Evolutionary conservation across 352 stramenopile genomes (phyloP).

Genomic region (Globisporangium irregulare): DNA sequence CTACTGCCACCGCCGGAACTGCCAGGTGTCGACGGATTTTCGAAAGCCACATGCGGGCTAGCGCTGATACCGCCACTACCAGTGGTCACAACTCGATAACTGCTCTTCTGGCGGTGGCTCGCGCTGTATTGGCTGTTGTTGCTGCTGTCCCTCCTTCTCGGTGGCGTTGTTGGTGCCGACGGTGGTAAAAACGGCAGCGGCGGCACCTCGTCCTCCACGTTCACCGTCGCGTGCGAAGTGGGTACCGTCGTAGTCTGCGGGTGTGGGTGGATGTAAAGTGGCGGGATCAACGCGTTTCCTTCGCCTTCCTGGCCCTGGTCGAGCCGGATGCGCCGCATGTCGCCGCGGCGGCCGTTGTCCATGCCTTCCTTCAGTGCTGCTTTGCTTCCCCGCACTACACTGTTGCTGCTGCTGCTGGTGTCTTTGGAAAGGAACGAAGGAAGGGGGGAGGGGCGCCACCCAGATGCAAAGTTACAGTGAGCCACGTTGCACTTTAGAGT

Average conservation of each 20-base stretch:
- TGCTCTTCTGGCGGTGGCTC: conserved; percentile 6
- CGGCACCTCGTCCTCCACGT: not conserved
- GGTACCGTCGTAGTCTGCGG: not conserved
- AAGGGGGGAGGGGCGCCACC: conserved; percentile 4
- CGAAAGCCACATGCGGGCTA: conserved; percentile 3
- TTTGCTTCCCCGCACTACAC: not conserved
- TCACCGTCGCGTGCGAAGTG: not conserved
- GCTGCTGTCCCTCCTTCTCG: conserved; percentile 5
- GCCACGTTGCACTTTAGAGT: not conserved
- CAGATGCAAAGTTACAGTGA: not conserved
- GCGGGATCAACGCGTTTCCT: conserved; percentile 5
- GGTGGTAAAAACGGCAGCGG: conserved; percentile 7
- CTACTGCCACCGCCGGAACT: not conserved
- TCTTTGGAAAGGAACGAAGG: conserved; percentile 8
- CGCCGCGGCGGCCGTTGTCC: conserved; percentile 1
- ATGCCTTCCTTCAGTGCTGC: conserved; percentile 11
- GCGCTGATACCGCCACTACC: not conserved
- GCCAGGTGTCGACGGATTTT: conserved; percentile 2
- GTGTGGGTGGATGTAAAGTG: conserved; percentile 6
- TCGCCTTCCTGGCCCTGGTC: conserved; percentile 14
- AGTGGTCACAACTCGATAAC: not conserved
- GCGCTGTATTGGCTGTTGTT: not conserved
- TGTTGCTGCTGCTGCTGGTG: not conserved
- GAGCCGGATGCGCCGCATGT: conserved; percentile 13
- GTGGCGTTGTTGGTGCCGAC: conserved; percentile 5